Conservation (phyloP, 257 asterid species). For the Gardenia jasminoides region DNA sequence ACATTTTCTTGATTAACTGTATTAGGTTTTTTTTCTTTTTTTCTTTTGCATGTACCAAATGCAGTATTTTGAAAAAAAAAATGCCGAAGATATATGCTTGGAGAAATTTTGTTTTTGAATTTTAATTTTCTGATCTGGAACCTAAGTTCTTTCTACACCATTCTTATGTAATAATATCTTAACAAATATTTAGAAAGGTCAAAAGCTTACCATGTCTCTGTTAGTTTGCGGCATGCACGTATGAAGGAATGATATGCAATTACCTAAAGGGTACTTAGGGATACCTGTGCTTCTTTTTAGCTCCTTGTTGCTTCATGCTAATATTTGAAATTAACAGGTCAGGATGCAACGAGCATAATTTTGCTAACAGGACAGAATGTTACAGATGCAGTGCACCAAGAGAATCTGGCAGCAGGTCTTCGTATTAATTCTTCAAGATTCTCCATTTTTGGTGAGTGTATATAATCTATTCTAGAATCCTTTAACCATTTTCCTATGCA, state of each 20-base stretch:
- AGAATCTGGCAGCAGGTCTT: conserved; percentile 62
- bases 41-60: not conserved
- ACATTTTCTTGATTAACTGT: not conserved
- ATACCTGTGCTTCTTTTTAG: not conserved
- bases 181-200: not conserved
- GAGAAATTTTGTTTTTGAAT: not conserved
- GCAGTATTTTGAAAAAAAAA: too few species aligned
- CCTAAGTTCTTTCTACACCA: not conserved
- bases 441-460: conserved; percentile 59
- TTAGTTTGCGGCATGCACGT: conserved; percentile 1
- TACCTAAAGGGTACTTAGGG: not conserved
- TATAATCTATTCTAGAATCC: not conserved
- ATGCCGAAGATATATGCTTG: too few species aligned
- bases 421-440: conserved; percentile 47
- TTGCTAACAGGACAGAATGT: conserved; percentile 94
- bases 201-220: not conserved
- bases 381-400: conserved; percentile 98
- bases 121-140: too few species aligned
- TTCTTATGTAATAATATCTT: not conserved
- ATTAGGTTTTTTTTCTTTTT: not conserved
- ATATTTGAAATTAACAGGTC: conserved; percentile 38
- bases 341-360: conserved; percentile 96
- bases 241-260: not conserved
- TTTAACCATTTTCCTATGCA: not conserved
- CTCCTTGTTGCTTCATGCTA: not conserved